Evolutionary conservation across 202 grass and related monocot genomes (phyloP).

Genomic region (Eragrostis tef): DNA sequence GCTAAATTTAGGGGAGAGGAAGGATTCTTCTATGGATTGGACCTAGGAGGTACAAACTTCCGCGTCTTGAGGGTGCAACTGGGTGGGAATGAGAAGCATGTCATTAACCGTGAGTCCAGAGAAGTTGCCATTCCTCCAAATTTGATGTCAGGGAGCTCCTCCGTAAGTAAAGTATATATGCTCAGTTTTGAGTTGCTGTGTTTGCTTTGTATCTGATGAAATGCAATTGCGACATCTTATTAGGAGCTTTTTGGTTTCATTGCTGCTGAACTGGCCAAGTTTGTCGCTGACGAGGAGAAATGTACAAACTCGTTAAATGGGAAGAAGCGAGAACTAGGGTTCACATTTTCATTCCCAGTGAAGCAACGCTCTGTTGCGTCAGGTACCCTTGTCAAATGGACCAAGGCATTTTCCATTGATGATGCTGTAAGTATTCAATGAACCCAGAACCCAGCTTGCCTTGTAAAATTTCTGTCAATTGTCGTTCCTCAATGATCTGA

Average conservation of each 20-base stretch:
- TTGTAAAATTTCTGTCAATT: neutral
- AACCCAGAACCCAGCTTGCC: neutral
- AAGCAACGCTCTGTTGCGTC: conserved; percentile 73
- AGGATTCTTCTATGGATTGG: conserved; percentile 80
- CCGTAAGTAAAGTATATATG: conserved; percentile 50
- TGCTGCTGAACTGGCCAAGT: conserved; percentile 65
- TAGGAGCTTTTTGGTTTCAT: conserved; percentile 92
- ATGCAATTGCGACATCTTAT: conserved; percentile 27
- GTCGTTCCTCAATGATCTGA: neutral
- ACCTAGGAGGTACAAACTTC: conserved; percentile 92
- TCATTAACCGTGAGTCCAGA: conserved; percentile 55
- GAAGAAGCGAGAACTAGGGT: conserved; percentile 71
- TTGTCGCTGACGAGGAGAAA: conserved; percentile 63
- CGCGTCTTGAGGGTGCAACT: conserved; percentile 66
- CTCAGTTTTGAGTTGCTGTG: neutral
- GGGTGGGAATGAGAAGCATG: conserved; percentile 61
- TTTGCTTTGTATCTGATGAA: conserved; percentile 1
- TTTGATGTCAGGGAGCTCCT: conserved; percentile 75
- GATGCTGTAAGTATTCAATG: conserved; percentile 66
- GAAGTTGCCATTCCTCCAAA: conserved; percentile 60
- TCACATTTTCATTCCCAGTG: conserved; percentile 94
- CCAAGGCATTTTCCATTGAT: conserved; percentile 80
- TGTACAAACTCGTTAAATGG: conserved; percentile 17
- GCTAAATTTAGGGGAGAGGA: conserved; percentile 60
- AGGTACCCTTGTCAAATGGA: conserved; percentile 89